Evolutionary conservation across 169 alveolate species (phyloP).

Genomic region (Amoebophrya sp.): DNA sequence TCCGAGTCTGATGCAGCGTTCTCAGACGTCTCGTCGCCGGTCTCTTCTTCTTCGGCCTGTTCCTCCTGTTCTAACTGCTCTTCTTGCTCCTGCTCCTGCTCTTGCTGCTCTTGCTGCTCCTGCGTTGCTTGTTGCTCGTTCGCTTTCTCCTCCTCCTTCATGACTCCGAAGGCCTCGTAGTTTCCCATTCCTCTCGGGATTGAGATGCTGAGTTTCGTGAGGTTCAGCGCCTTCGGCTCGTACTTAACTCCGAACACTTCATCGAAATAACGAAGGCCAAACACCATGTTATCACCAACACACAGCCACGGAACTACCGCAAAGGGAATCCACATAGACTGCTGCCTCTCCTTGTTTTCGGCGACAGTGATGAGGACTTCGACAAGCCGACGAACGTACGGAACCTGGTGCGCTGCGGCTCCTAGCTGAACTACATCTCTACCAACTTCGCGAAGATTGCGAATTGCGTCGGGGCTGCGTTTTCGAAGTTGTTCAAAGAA

Average conservation of each 20-base stretch:
- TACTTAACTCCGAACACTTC: not conserved
- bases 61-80: not conserved
- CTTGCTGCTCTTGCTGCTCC: not conserved
- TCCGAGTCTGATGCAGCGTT: no score
- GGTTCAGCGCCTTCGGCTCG: not conserved
- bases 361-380: not conserved
- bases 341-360: not conserved
- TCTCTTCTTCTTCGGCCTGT: not conserved
- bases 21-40: not conserved
- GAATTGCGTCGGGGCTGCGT: not conserved
- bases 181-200: not conserved
- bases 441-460: not conserved
- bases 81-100: not conserved
- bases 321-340: not conserved
- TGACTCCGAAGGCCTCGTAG: not conserved
- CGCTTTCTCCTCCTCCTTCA: not conserved
- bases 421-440: not conserved
- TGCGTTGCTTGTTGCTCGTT: not conserved
- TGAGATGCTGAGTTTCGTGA: not conserved
- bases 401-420: not conserved
- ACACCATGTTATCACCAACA: not conserved
- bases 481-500: no score
- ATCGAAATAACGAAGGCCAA: not conserved
- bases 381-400: not conserved
- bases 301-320: not conserved